Conservation (phyloP, 352 stramenopile species). For the Pythium coloratum region DNA sequence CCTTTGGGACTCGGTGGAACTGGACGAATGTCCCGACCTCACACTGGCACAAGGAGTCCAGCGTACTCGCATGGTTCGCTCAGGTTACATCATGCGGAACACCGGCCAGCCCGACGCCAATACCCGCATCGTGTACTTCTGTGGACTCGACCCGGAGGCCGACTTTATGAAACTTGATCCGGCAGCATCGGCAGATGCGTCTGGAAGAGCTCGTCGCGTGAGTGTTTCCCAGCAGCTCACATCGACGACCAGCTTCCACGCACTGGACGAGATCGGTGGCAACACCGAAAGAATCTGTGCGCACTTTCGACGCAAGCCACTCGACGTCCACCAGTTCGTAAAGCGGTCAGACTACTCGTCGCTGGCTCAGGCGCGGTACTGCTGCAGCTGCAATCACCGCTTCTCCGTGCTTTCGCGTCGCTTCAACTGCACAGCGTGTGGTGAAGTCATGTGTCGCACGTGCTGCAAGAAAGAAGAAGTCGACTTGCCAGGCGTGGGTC, state of each 20-base stretch:
- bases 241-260: slow-evolving; percentile 11
- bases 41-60: slow-evolving; percentile 25
- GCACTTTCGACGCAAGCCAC: slow-evolving; percentile 21
- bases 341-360: slow-evolving; percentile 14
- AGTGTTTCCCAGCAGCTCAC: slow-evolving; percentile 14
- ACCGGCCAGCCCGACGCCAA: slow-evolving; percentile 28
- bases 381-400: slow-evolving; percentile 24
- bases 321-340: slow-evolving; percentile 19
- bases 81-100: slow-evolving; percentile 31
- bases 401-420: slow-evolving; percentile 20
- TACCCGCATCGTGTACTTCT: slow-evolving; percentile 25
- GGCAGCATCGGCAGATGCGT: slow-evolving; percentile 2
- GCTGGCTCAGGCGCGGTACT: slow-evolving; percentile 14
- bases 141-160: slow-evolving; percentile 13
- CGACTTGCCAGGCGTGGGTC: slow-evolving; percentile 35
- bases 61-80: slow-evolving; percentile 24
- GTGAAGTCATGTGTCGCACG: slow-evolving; percentile 25
- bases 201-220: background rate
- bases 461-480: slow-evolving; percentile 20
- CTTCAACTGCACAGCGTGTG: slow-evolving; percentile 25
- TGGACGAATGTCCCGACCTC: slow-evolving; percentile 24
- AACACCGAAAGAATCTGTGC: slow-evolving; percentile 18
- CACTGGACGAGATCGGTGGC: slow-evolving; percentile 22
- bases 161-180: slow-evolving; percentile 6
- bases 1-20: slow-evolving; percentile 26